Percentiles rank a stretch among this genome's conserved stretches.
Conservation (phyloP, 148 eudicot species). For the Pharnaceum exiguum region DNA sequence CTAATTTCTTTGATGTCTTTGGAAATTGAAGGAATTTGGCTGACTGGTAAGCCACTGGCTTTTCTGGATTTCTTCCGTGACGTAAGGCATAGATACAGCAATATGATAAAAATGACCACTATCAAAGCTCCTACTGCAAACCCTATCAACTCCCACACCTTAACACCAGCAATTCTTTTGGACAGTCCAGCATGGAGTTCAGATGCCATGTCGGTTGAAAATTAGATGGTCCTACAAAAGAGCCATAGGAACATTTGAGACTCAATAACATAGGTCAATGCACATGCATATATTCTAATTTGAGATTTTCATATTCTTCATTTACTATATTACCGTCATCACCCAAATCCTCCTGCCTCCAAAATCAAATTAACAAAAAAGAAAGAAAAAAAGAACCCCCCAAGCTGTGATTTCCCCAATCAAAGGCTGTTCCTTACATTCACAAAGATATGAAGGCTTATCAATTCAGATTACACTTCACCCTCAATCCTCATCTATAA, state of each 20-base stretch:
- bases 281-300: too few relatives aligned
- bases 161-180: constrained; percentile 54
- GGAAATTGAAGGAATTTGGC: constrained; percentile 52
- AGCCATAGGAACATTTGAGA: background rate
- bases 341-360: background rate
- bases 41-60: constrained; percentile 36
- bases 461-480: constrained; percentile 4
- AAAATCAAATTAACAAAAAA: background rate
- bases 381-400: background rate
- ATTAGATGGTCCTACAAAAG: constrained; percentile 11
- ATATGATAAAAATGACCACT: constrained; percentile 43
- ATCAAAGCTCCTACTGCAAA: constrained; percentile 52
- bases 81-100: constrained; percentile 49
- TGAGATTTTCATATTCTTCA: constrained; percentile 3
- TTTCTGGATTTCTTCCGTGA: constrained; percentile 50
- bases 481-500: background rate
- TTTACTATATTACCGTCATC: background rate
- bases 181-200: constrained; percentile 48
- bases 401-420: constrained; percentile 7
- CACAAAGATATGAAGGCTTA: constrained; percentile 7
- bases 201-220: constrained; percentile 22
- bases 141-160: constrained; percentile 69
- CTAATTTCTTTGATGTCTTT: constrained; percentile 65
- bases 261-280: constrained; percentile 2
- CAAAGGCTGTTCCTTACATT: background rate